Conservation (phyloP, 495 filamentous ascomycete species). For the Penicillium taxi region DNA sequence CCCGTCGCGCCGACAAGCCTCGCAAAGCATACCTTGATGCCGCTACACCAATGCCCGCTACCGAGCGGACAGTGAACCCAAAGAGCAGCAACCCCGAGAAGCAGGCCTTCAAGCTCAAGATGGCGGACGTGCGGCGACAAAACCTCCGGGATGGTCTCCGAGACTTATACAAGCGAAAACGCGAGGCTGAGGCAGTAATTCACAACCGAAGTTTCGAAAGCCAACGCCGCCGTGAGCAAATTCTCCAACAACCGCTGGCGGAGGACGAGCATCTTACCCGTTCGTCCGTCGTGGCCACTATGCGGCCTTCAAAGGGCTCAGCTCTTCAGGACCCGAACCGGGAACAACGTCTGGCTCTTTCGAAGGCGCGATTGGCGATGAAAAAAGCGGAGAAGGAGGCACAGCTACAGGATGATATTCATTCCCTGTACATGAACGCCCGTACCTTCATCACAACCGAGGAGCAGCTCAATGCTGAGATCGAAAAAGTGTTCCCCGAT, state of each 20-base stretch:
- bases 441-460: constrained; percentile 58
- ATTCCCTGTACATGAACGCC: constrained; percentile 58
- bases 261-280: constrained; percentile 56
- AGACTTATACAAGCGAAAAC: constrained; percentile 51
- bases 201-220: constrained; percentile 28
- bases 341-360: constrained; percentile 36
- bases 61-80: constrained; percentile 21
- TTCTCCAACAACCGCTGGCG: constrained; percentile 44
- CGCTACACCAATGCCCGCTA: constrained; percentile 31
- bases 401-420: constrained; percentile 42
- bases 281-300: constrained; percentile 38
- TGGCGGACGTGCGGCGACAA: constrained; percentile 51
- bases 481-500: constrained; percentile 53
- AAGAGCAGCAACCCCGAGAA: constrained; percentile 40
- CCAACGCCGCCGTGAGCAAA: constrained; percentile 33
- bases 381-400: constrained; percentile 30
- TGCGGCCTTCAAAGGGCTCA: constrained; percentile 29
- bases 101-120: constrained; percentile 52
- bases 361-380: constrained; percentile 30
- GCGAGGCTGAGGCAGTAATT: constrained; percentile 29
- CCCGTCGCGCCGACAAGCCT: constrained; percentile 43
- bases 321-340: constrained; percentile 42
- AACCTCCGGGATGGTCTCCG: constrained; percentile 57
- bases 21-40: constrained; percentile 44
- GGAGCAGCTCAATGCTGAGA: constrained; percentile 49